Evolutionary conservation across 805 yeast genomes (phyloP).

Genomic region (Yueomyces sinensis): DNA sequence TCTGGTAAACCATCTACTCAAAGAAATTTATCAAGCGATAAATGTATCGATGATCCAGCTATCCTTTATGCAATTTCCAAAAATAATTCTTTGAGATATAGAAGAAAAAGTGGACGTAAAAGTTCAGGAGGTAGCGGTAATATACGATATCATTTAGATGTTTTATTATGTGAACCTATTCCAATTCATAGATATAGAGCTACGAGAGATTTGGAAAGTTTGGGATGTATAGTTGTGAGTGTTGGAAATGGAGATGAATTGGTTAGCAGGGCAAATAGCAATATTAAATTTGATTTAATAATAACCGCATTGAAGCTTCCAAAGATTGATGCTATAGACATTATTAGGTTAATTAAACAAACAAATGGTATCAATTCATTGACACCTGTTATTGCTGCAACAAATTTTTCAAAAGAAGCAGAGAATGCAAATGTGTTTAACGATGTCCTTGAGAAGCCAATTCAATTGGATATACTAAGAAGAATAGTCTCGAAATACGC

Average conservation of each 20-base stretch:
- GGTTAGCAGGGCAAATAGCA: constrained; percentile 68
- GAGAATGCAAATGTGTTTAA: constrained; percentile 39
- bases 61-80: constrained; percentile 17
- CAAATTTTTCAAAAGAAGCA: constrained; percentile 63
- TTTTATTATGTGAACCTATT: constrained; percentile 75
- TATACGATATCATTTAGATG: constrained; percentile 42
- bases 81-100: constrained; percentile 14
- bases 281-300: constrained; percentile 72
- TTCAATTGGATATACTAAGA: constrained; percentile 14
- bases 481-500: constrained; percentile 20
- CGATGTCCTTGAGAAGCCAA: constrained; percentile 66
- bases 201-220: constrained; percentile 44
- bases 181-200: constrained; percentile 67
- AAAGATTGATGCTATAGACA: constrained; percentile 59
- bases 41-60: constrained; percentile 13
- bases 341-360: constrained; percentile 58
- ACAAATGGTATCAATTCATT: constrained; percentile 67
- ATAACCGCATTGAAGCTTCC: constrained; percentile 61
- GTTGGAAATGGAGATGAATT: constrained; percentile 74
- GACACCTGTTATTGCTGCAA: constrained; percentile 67
- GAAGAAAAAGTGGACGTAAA: constrained; percentile 19
- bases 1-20: constrained; percentile 20
- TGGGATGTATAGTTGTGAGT: constrained; percentile 72
- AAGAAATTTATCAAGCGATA: constrained; percentile 12
- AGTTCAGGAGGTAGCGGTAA: constrained; percentile 12